Conservation (phyloP, 192 early-diverging fungal genomes). For the Spizellomyces punctatus region DNA sequence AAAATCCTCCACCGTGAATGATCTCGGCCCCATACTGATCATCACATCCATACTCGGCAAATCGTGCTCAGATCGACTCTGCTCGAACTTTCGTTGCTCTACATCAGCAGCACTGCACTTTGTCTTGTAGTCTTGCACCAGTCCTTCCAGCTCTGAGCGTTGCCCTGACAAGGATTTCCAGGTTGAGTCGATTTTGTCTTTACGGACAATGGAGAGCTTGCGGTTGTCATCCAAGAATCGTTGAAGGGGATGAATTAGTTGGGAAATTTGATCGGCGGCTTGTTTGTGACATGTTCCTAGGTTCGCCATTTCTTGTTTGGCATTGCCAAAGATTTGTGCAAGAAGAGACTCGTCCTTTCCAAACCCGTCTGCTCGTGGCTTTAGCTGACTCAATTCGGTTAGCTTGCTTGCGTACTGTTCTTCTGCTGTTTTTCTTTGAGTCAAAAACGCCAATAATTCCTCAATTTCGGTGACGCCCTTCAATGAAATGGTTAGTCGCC, state of each 20-base stretch:
- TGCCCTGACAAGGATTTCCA: constrained; percentile 22
- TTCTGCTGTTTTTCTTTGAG: constrained; percentile 29
- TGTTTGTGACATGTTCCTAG: constrained; percentile 35
- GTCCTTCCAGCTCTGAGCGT: constrained; percentile 23
- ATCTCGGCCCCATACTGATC: constrained; percentile 28
- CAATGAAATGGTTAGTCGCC: background rate
- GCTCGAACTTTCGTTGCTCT: constrained; percentile 30
- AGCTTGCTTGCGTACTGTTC: constrained; percentile 45
- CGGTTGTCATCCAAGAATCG: constrained; percentile 34
- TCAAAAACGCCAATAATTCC: constrained; percentile 15
- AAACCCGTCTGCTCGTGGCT: constrained; percentile 21
- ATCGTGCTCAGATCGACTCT: constrained; percentile 7
- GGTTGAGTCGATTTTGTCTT: constrained; percentile 38
- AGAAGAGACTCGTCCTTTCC: constrained; percentile 31
- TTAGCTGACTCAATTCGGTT: constrained; percentile 20
- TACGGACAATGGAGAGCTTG: constrained; percentile 20
- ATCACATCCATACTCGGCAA: constrained; percentile 34
- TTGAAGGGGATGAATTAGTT: constrained; percentile 20
- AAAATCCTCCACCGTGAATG: constrained; percentile 45
- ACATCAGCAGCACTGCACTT: constrained; percentile 28
- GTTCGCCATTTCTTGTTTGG: constrained; percentile 30
- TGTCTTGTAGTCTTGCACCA: constrained; percentile 16
- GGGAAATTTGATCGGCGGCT: constrained; percentile 25
- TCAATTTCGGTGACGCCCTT: constrained; percentile 44
- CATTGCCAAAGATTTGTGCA: constrained; percentile 19